phyloP scores from a whole-genome alignment of 768 basidiomycete species.

The Podaxis sp. region DNA sequence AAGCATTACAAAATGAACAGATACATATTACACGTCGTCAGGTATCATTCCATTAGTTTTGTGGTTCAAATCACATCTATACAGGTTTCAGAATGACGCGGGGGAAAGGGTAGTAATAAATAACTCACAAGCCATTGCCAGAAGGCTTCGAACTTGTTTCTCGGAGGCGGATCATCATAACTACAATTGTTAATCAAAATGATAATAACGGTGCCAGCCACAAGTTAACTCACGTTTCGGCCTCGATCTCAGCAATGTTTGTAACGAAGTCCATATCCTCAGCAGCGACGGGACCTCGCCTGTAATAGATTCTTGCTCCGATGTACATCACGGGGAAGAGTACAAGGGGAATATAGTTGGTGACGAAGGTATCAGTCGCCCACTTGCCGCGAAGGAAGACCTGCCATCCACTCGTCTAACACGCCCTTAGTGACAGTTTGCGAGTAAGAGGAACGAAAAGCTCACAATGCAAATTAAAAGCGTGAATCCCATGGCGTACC shows the following conservation, averaged over 20 bases:
- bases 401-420: constrained; percentile 44
- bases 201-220: neutral
- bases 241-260: constrained; percentile 69
- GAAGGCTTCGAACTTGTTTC: constrained; percentile 63
- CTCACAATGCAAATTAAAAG: constrained; percentile 64
- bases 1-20: neutral
- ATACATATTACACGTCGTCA: neutral
- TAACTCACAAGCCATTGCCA: constrained; percentile 78
- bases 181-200: constrained; percentile 26
- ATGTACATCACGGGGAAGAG: constrained; percentile 77
- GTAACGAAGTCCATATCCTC: constrained; percentile 85
- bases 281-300: constrained; percentile 42
- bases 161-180: constrained; percentile 71
- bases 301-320: constrained; percentile 54
- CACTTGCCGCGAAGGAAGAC: constrained; percentile 41
- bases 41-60: neutral
- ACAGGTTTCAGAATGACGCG: constrained; percentile 4
- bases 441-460: constrained; percentile 13
- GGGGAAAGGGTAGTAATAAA: constrained; percentile 26
- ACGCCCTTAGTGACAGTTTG: neutral
- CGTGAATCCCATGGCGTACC: constrained; percentile 44
- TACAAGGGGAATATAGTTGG: constrained; percentile 74
- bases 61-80: constrained; percentile 18
- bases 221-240: constrained; percentile 46
- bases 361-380: constrained; percentile 71